Evolutionary conservation across 768 basidiomycete genomes (phyloP), one percentile per base, ranked within the genome.

Genomic region (Naematelia encephala): DNA sequence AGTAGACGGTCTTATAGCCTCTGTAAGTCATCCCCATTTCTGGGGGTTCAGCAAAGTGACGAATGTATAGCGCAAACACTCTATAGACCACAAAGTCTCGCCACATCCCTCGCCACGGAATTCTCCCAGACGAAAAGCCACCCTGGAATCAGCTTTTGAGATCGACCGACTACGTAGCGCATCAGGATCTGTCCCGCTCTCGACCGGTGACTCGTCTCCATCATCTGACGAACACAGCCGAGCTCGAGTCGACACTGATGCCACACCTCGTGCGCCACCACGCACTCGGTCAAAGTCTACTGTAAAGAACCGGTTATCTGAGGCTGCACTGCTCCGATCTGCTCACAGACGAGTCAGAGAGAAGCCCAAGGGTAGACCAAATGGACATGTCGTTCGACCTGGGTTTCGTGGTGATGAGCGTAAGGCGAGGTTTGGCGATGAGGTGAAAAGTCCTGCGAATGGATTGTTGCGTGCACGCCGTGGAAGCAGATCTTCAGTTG

Each of bases 1-100:
- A 45, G 66, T 77, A 16, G 70, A 75, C 29, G 75, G 75, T 1
- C 60, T 77, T 16, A 57, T 77, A 13, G 60, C 63, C 5, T 67
- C 70, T 23, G 74, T 76, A 27, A 63, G 74, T 62, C n/a, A n/a
- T n/a, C n/a, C n/a, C n/a, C n/a, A n/a, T n/a, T n/a, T n/a, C n/a
- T n/a, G n/a, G n/a, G n/a, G n/a, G n/a, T n/a, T n/a, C n/a, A n/a
- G n/a, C n/a, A n/a, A n/a, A n/a, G n/a, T 39, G 34, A 39, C 34
- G 34, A 16, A 39, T 39, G 45, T 28, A 21, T 23, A 55, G 49
- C 56, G 51, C 25, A 59, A 54, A n/a, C 22, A 57, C 21, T 12
- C 47, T 1, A 30, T 29, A 22, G n/a, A 13, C 25, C 62, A 56
- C 11, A 19, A 29, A 22, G 52, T 62, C 14, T 64, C 62, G 19